Percentiles rank a stretch among this genome's conserved stretches.
phyloP scores from a whole-genome alignment of 768 basidiomycete genomes.

The Multifurca ochricompacta region DNA sequence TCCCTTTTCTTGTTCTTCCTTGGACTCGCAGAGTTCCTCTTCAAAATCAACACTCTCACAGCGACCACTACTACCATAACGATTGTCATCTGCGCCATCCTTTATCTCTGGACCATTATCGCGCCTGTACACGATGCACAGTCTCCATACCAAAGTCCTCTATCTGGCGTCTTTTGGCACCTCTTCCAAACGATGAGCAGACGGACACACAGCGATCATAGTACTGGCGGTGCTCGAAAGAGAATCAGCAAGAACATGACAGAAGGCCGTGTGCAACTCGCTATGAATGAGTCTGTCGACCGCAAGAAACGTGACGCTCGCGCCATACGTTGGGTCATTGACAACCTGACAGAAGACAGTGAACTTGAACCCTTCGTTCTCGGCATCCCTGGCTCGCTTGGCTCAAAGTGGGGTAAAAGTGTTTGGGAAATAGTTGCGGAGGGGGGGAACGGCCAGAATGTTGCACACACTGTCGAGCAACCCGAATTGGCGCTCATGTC shows the following conservation, averaged over 20 bases:
- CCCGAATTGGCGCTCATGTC: neutral
- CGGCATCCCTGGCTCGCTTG: constrained; percentile 1
- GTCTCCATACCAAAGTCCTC: constrained; percentile 16
- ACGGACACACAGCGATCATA: constrained; percentile 3
- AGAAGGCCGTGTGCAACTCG: constrained; percentile 10
- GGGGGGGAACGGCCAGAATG: neutral
- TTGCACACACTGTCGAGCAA: neutral
- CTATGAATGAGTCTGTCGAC: neutral
- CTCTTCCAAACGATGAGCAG: constrained; percentile 1
- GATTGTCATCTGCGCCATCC: constrained; percentile 4
- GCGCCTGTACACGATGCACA: constrained; percentile 9
- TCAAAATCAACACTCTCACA: constrained; percentile 22
- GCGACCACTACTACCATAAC: constrained; percentile 1
- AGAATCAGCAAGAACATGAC: constrained; percentile 1
- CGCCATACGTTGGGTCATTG: constrained; percentile 6
- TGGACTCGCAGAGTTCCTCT: constrained; percentile 39
- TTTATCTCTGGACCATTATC: constrained; percentile 16
- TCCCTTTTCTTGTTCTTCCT: constrained; percentile 44
- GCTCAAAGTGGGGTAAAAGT: neutral
- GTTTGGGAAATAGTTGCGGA: constrained; percentile 1
- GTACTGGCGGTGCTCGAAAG: neutral
- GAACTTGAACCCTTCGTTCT: constrained; percentile 1
- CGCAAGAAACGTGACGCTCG: neutral
- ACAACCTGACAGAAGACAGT: constrained; percentile 7
- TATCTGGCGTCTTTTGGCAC: constrained; percentile 10